Evolutionary conservation across 108 stramenopile genomes (phyloP), one percentile per base, ranked within the genome.

Genomic region (Nitzschia sp.): DNA sequence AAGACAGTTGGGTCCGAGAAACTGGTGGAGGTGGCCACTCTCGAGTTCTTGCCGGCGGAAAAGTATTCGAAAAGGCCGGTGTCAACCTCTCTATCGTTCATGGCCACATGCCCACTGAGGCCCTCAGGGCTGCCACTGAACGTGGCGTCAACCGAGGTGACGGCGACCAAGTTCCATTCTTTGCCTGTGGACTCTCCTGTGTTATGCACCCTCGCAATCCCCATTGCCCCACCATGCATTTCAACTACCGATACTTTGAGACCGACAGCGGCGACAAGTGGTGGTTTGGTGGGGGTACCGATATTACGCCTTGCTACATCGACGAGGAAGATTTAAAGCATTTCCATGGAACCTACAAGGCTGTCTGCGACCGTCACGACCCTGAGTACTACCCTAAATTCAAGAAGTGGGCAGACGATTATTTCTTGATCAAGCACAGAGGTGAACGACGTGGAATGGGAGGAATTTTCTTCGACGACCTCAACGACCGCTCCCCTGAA

Each of bases 201-300:
- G 98, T 98, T 15, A 97, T 98, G 91, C 98, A 98, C 69, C 98
- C 98, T 12, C 79, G 89, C 60, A 98, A 98, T 80, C 98, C 97
- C 0, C 66, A 73, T 79, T 86, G 84, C 62, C 96, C 98, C 17
- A 98, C 98, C 17, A 97, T 97, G 95, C 98, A 98, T 82, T 96
- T 97, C 83, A 98, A 98, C 86, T 98, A 97, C 78, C 86, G 98
- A 7, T 96, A 96, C 82, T 98, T 98, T 73, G 95, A 98, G 81
- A 97, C 96, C 8, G 96, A 96, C 62, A 93, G 94, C 42, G 96
- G 96, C 17, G 93, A 91, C 6, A 95, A 94, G 92, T 98, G 98
- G 98, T 98, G 96, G 73, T 97, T 97, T 40, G 98, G 98, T 25
- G 98, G 80, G 20, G 79, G 98, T 41, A 95, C 96, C 10, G 98